Evolutionary conservation across 176 grass and related monocot species (phyloP), one percentile per base, ranked within the genome.

Genomic region (Oryza rufipogon): DNA sequence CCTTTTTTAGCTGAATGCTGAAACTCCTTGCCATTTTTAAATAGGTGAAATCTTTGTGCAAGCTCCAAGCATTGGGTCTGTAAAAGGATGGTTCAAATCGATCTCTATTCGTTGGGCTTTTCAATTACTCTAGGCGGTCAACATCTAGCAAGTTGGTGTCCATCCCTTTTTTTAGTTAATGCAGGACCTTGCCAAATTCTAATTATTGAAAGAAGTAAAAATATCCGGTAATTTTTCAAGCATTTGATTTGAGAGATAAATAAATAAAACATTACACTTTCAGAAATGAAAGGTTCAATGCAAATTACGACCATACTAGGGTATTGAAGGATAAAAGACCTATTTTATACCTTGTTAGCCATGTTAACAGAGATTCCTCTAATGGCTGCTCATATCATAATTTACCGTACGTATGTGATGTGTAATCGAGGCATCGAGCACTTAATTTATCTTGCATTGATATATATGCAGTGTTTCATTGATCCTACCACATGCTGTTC

Each of bases 381-480:
- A 74, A 54, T 68, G 46, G 4, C 3, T 81, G 34, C 25, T 36
- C 48, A 52, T 22, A 80, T 14, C 23, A 38, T 63, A 63, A 63
- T 63, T 28, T 45, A 47, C 12, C n/a, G 14, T 49, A 54, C 9
- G n/a, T 65, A 66, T 28, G 46, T 41, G 74, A 11, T 64, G 39
- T 65, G 11, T 30, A 49, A 47, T 26, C 2, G 30, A 32, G 30
- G 30, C 30, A 32, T 32, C 26, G 41, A 41, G 12, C 20, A 41
- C 71, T n/a, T 75, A 61, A 22, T 25, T 70, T 46, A 70, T 36
- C 26, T 60, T n/a, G n/a, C 70, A 36, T 79, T 80, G 38, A 26
- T 23, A 86, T 72, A 32, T 58, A 32, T 32, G 30, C 19, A n/a
- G 25, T 44, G 11, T 85, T 73, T 76, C 68, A 51, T 4, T 60